Base-by-base conservation (phyloP, 306 rosid genomes). In the Geum urbanum region DNA sequence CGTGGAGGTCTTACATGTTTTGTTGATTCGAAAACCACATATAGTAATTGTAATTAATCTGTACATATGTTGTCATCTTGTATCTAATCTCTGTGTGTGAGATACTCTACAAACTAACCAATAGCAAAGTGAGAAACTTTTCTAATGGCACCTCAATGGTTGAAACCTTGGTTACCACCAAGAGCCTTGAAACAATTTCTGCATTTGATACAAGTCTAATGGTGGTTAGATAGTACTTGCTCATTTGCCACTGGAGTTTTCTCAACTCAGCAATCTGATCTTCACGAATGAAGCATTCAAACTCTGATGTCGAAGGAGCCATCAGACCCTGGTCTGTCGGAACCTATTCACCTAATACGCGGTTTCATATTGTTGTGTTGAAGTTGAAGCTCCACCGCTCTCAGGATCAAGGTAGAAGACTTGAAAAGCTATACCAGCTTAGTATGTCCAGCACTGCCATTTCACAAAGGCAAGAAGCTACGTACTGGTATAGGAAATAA, bases 31-130 rank as follows among this genome's bases (percentile, higher is more conserved):
- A 20, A 49, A 22, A 53, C 44, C 43, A 16, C 35, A 24, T 47
- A 43, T 46, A 53, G 49, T 61, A 69, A 20, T 6, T 75, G 74
- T 14, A 22, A 50, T 19, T 52, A 53, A 24, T 53, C 6, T 73
- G 82, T 67, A 73, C 54, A 78, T 64, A 19, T 40, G 35, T 52
- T 11, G 57, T 79, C 1, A n/a, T 49, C 39, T 43, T 45, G 41
- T 18, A 43, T 32, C 60, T 24, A 51, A 48, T 11, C 1, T 14
- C 62, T 27, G 44, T 54, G 9, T 18, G 44, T 47, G 54, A 52
- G 45, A 64, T 61, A n/a, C 64, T 9, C 4, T 6, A 1, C 14
- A 57, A 67, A 48, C 45, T 47, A 22, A 45, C 32, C 37, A 32
- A 32, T 32, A 32, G 37, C 37, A 32, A 32, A 32, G 37, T 32